These are phyloP conservation scores for Aspergillus leporis DNA, from an alignment of 495 filamentous ascomycete species.

Conservation along the genomic window DNA sequence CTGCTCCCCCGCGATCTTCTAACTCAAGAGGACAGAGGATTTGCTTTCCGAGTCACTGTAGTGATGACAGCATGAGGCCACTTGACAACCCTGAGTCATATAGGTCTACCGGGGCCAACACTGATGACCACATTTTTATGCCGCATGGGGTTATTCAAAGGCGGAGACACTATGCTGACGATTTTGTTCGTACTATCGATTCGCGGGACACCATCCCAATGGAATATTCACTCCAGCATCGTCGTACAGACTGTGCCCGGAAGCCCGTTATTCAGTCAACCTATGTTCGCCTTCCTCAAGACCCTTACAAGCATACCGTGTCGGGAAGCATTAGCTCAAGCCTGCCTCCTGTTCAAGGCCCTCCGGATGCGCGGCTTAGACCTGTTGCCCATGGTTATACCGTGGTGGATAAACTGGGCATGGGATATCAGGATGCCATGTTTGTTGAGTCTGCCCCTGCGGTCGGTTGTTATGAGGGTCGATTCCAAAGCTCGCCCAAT, in stretches of 20 bases:
- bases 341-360: conserved; percentile 14
- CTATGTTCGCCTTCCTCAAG: conserved; percentile 16
- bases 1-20: conserved; percentile 4
- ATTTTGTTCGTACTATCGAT: conserved; percentile 41
- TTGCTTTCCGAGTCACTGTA: conserved; percentile 24
- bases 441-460: conserved; percentile 4
- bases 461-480: conserved; percentile 13
- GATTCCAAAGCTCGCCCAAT: conserved; percentile 3
- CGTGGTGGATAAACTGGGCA: conserved; percentile 1
- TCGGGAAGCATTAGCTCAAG: conserved; percentile 17
- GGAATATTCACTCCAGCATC: conserved; percentile 24
- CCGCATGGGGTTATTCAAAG: conserved; percentile 19
- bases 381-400: conserved; percentile 13
- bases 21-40: conserved; percentile 16
- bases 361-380: conserved; percentile 16
- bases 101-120: conserved; percentile 13
- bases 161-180: conserved; percentile 38
- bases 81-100: conserved; percentile 15
- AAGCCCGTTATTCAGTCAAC: conserved; percentile 22
- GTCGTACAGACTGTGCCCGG: conserved; percentile 13
- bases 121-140: conserved; percentile 19
- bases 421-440: conserved; percentile 7
- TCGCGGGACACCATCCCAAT: conserved; percentile 26
- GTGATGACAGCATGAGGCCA: conserved; percentile 14
- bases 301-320: conserved; percentile 15